These are phyloP conservation scores for Apiospora koreana DNA, from an alignment of 2,329 filamentous ascomycete genomes.

Conservation along the genomic window DNA sequence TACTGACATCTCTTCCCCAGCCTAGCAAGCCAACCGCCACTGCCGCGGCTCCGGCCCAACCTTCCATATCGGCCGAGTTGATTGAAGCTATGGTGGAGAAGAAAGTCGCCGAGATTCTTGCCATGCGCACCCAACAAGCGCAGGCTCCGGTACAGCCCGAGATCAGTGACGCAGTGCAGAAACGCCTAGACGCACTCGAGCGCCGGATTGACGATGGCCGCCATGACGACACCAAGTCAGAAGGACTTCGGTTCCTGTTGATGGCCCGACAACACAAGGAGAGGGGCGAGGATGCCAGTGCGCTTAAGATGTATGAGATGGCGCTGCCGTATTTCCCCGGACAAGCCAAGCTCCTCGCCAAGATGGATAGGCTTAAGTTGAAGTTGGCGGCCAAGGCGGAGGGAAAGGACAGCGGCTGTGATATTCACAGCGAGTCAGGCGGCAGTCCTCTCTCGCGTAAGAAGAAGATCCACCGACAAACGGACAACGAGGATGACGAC, in stretches of 20 bases:
- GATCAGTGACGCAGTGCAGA: slow-evolving; percentile 77
- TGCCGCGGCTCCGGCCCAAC: background rate
- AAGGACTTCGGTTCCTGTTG: slow-evolving; percentile 83
- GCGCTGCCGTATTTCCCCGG: slow-evolving; percentile 84
- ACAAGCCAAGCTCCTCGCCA: slow-evolving; percentile 73
- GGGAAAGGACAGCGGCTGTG: slow-evolving; percentile 16
- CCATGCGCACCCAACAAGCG: slow-evolving; percentile 67
- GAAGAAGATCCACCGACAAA: slow-evolving; percentile 19
- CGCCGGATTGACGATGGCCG: slow-evolving; percentile 73
- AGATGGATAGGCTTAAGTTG: slow-evolving; percentile 64
- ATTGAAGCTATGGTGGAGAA: slow-evolving; percentile 93
- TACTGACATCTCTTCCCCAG: slow-evolving; percentile 21
- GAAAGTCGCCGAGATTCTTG: slow-evolving; percentile 87
- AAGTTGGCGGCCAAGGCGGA: slow-evolving; percentile 47
- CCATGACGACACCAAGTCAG: slow-evolving; percentile 72
- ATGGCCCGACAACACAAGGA: slow-evolving; percentile 91
- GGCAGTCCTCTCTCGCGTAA: slow-evolving; percentile 9
- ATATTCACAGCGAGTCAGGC: background rate
- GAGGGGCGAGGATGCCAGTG: slow-evolving; percentile 74
- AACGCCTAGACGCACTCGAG: slow-evolving; percentile 80
- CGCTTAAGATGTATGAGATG: slow-evolving; percentile 82
- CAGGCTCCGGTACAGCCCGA: slow-evolving; percentile 48
- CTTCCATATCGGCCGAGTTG: slow-evolving; percentile 62
- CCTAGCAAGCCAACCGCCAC: slow-evolving; percentile 12
- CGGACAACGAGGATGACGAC: slow-evolving; percentile 18